phyloP scores from a whole-genome alignment of 2,329 filamentous ascomycete genomes.

The Botrytis galanthina region DNA sequence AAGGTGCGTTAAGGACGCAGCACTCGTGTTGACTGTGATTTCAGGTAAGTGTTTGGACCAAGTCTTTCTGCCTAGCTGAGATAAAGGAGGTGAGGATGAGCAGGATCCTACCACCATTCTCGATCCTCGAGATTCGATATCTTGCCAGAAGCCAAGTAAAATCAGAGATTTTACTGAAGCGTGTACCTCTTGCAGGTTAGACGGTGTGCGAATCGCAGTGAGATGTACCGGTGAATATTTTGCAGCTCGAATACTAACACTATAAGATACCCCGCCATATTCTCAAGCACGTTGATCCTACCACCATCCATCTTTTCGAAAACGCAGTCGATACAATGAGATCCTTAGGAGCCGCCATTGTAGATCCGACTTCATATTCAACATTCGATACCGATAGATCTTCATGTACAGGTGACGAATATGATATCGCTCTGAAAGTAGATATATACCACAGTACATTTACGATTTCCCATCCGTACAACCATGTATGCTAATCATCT shows the following conservation, averaged over 20 bases:
- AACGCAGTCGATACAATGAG: constrained; percentile 7
- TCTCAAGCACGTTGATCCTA: neutral
- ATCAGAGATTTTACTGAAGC: neutral
- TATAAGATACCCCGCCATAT: constrained; percentile 10
- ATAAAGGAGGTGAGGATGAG: neutral
- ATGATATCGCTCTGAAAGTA: neutral
- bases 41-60: constrained; percentile 44
- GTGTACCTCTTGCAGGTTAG: neutral
- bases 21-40: constrained; percentile 59
- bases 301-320: neutral
- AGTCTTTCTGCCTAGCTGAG: neutral
- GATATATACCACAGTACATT: constrained; percentile 14
- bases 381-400: constrained; percentile 46
- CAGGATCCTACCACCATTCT: constrained; percentile 3
- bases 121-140: constrained; percentile 5
- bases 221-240: neutral
- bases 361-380: constrained; percentile 61
- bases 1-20: constrained; percentile 61
- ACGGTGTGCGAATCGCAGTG: constrained; percentile 16
- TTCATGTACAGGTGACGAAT: constrained; percentile 4
- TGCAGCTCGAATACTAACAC: neutral
- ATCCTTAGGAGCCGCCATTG: constrained; percentile 48
- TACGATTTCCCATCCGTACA: neutral
- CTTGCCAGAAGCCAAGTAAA: neutral
- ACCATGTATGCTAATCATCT: neutral